Base-by-base conservation (phyloP, 306 rosid genomes). In the Hippophae tibetana region DNA sequence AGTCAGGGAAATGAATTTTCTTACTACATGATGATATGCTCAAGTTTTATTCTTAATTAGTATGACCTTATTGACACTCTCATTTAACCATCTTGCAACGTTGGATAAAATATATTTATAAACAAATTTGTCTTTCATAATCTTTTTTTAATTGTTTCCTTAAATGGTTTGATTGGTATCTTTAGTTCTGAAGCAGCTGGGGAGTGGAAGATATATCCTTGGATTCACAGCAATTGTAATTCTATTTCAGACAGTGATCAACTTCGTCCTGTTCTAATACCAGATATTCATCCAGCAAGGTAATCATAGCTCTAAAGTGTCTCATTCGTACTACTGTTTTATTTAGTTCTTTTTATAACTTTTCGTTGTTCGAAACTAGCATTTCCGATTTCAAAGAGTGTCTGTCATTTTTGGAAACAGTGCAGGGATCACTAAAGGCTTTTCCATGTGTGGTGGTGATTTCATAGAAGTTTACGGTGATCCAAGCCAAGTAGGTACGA, bases 261-360 rank as follows among this genome's bases (percentile, higher is more conserved):
- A 70, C 88, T 92, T 69, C 93, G 93, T 61, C 77, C 99, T 23
- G 74, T 92, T 75, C 69, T 78, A 65, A 65, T 92, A 61, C 96
- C 99, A n/a, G 96, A 87, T 78, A 85, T 88, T 60, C 96, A 83
- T 77, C 99, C 99, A 3, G 99, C 99, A 62, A 92, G 96, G 96
- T 92, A 82, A 41, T 13, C 31, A 26, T 57, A 47, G 51, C 54
- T 69, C 52, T 63, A 43, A 10, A n/a, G 38, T 2, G 3, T 31
- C 38, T 31, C 3, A 4, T 31, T 31, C 38, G 3, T 14, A 26
- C n/a, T 52, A 6, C 3, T 14, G 2, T 42, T 13, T 60, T 7
- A 31, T 25, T 11, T 63, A 3, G 43, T 25, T n/a, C 12, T 4
- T 43, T 12, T 18, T n/a, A 56, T 3, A 10, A 4, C n/a, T 48